These are phyloP conservation scores for Baorangia bicolor DNA, from an alignment of 768 basidiomycete genomes.

Conservation along the genomic window DNA sequence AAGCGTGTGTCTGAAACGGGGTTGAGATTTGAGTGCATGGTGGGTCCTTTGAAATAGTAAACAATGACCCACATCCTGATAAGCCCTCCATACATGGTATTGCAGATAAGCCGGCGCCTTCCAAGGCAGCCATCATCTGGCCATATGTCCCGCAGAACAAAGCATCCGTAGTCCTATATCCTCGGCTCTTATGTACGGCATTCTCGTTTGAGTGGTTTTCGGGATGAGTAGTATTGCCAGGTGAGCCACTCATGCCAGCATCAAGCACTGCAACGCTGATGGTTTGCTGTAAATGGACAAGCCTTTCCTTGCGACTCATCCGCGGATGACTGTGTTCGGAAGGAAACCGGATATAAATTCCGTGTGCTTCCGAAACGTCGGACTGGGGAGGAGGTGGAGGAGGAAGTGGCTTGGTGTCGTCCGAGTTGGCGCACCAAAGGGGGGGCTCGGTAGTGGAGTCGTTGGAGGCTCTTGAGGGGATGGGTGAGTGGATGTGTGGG, in stretches of 20 bases:
- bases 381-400: constrained; percentile 12
- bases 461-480: not conserved
- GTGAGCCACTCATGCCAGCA: constrained; percentile 41
- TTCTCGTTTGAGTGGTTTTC: not conserved
- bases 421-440: not conserved
- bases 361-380: constrained; percentile 10
- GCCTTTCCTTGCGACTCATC: constrained; percentile 21
- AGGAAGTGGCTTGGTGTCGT: constrained; percentile 19
- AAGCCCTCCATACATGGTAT: constrained; percentile 33
- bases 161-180: constrained; percentile 25
- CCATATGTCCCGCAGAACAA: constrained; percentile 45
- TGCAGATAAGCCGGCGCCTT: constrained; percentile 36
- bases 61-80: constrained; percentile 30
- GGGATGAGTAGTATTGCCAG: constrained; percentile 8
- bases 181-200: not conserved
- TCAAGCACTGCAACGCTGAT: constrained; percentile 38
- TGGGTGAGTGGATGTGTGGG: not conserved
- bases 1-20: constrained; percentile 36
- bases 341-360: constrained; percentile 29
- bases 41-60: not conserved
- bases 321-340: not conserved
- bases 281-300: constrained; percentile 33
- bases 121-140: constrained; percentile 40
- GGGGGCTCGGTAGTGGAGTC: not conserved
- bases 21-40: not conserved